Percentiles rank a stretch among this genome's conserved stretches.
phyloP scores from a whole-genome alignment of 208 protist species.

The Leishmania martiniquensis region DNA sequence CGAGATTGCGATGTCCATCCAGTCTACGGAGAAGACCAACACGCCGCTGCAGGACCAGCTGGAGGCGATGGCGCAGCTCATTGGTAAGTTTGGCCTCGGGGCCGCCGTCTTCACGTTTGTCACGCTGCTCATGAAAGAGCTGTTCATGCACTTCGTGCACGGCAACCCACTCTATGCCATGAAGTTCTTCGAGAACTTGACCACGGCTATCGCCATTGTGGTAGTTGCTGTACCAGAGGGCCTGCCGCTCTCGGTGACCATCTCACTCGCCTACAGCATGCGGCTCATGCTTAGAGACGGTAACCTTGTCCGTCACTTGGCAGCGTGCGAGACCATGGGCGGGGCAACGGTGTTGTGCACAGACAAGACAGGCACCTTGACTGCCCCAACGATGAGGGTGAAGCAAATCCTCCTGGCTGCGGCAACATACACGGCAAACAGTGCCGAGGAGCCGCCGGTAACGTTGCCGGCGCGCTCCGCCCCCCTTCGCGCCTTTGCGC shows the following conservation, averaged over 20 bases:
- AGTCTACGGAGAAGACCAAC: slow-evolving; percentile 62
- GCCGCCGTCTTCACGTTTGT: slow-evolving; percentile 82
- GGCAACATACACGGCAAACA: slow-evolving; percentile 21
- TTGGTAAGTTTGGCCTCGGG: slow-evolving; percentile 88
- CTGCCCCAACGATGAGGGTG: slow-evolving; percentile 92
- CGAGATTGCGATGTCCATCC: slow-evolving; percentile 70
- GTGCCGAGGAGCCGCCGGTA: slow-evolving; percentile 1
- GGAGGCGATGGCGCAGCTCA: slow-evolving; percentile 79
- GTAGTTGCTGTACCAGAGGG: slow-evolving; percentile 98
- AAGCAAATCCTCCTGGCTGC: slow-evolving; percentile 54
- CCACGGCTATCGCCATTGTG: slow-evolving; percentile 95
- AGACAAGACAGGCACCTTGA: slow-evolving; percentile 96
- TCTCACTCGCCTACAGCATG: slow-evolving; percentile 97
- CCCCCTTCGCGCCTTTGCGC: not conserved
- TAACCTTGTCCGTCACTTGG: slow-evolving; percentile 95
- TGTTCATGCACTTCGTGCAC: slow-evolving; percentile 43
- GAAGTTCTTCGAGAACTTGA: slow-evolving; percentile 91
- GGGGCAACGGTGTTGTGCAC: slow-evolving; percentile 93
- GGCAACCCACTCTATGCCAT: slow-evolving; percentile 54
- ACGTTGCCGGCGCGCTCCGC: slow-evolving; percentile 4
- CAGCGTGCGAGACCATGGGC: slow-evolving; percentile 98
- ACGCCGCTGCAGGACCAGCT: slow-evolving; percentile 90
- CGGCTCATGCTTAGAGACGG: slow-evolving; percentile 94
- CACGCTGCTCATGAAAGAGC: slow-evolving; percentile 71
- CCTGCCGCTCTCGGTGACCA: slow-evolving; percentile 97